phyloP scores from a whole-genome alignment of 768 basidiomycete genomes.

The Leccinellum rugosiceps region DNA sequence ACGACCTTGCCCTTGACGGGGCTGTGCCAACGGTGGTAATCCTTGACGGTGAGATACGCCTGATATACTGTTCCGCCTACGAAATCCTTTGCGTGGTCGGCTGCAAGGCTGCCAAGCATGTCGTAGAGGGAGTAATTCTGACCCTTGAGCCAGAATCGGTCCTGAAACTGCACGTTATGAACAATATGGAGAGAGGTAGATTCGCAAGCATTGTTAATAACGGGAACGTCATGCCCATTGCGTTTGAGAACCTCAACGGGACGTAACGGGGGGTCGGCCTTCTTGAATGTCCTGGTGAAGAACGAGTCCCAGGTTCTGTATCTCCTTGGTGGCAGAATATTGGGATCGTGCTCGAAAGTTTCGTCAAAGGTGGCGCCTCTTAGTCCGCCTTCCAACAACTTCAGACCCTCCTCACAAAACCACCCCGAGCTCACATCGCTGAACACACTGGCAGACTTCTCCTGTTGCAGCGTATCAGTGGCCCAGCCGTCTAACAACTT shows the following conservation, averaged over 20 bases:
- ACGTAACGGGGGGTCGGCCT: no score
- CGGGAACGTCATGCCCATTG: no score
- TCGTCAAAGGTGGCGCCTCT: no score
- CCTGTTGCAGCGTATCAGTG: no score
- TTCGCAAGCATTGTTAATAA: not conserved
- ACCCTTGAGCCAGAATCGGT: not conserved
- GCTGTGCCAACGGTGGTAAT: not conserved
- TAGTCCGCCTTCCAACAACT: not conserved
- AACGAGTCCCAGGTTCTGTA: not conserved
- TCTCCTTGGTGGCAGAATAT: no score
- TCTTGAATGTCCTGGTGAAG: not conserved
- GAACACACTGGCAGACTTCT: no score
- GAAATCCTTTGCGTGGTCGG: no score
- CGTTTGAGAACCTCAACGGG: not conserved
- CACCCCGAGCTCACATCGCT: no score
- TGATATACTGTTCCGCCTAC: not conserved
- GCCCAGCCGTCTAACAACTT: not conserved
- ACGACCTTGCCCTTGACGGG: not conserved
- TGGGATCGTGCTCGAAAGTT: no score
- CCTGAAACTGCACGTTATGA: not conserved
- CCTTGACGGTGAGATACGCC: not conserved
- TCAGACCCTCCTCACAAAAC: not conserved
- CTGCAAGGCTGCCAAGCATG: not conserved
- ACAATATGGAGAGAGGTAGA: not conserved
- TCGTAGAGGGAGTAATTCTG: not conserved